These are phyloP conservation scores for Dinochytrium kinnereticum DNA, from an alignment of 371 early-diverging fungal species.

Conservation along the genomic window DNA sequence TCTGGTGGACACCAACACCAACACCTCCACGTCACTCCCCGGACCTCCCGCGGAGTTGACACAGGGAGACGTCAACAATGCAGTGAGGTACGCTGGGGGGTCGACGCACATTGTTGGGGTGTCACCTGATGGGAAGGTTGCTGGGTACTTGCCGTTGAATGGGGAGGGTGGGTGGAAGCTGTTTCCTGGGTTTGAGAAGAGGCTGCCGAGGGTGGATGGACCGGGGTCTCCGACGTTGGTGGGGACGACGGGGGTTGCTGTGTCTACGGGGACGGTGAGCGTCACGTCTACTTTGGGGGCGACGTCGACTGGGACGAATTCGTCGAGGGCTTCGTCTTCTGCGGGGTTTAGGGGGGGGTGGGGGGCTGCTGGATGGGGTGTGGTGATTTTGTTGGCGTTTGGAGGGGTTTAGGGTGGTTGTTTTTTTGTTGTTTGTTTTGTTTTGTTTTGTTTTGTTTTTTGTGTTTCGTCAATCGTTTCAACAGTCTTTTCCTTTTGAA, in stretches of 20 bases:
- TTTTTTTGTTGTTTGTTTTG: neutral
- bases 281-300: neutral
- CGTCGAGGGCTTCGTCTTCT: neutral
- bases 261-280: neutral
- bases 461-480: no score
- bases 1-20: conserved; percentile 3
- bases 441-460: neutral
- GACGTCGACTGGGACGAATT: no score
- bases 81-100: neutral
- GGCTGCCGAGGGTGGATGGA: neutral
- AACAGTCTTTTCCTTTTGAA: neutral
- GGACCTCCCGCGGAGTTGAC: conserved; percentile 2
- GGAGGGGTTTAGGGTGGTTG: neutral
- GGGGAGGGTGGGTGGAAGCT: neutral
- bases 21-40: neutral
- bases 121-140: neutral
- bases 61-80: neutral
- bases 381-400: no score
- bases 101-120: neutral
- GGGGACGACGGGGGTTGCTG: conserved; percentile 2
- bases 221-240: neutral
- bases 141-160: neutral
- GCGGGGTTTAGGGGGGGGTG: neutral
- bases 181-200: neutral
- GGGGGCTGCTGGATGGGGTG: neutral